Evolutionary conservation across 192 early-diverging fungal species (phyloP).

Genomic region (Funneliformis mosseae): DNA sequence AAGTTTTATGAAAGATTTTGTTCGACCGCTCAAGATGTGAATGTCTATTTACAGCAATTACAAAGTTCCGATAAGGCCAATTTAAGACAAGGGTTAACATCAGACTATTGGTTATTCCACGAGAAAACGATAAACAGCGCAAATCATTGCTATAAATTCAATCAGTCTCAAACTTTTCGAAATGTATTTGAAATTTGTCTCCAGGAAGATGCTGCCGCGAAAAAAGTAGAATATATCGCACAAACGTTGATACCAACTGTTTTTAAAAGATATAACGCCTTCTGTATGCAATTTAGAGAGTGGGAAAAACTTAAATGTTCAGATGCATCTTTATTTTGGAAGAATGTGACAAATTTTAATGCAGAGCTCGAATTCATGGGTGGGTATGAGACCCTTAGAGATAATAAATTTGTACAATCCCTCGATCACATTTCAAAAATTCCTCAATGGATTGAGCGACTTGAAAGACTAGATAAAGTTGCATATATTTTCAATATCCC

Average conservation of each 20-base stretch:
- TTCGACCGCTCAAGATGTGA: background rate
- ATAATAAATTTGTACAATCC: background rate
- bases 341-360: conserved; percentile 1
- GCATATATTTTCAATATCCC: background rate
- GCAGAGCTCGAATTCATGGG: conserved; percentile 9
- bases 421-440: background rate
- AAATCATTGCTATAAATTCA: background rate
- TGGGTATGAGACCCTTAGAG: background rate
- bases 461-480: background rate
- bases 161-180: conserved; percentile 1
- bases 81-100: background rate
- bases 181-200: background rate
- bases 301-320: conserved; percentile 11
- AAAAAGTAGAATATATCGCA: background rate
- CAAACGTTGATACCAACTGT: background rate
- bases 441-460: background rate
- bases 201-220: background rate
- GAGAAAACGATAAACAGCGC: background rate
- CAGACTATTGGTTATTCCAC: background rate
- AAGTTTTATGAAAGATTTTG: background rate
- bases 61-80: background rate
- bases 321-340: conserved; percentile 7
- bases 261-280: background rate
- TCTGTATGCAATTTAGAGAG: background rate
- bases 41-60: background rate